Evolutionary conservation across 768 basidiomycete genomes (phyloP).

Genomic region (Phylloporus arenicola): DNA sequence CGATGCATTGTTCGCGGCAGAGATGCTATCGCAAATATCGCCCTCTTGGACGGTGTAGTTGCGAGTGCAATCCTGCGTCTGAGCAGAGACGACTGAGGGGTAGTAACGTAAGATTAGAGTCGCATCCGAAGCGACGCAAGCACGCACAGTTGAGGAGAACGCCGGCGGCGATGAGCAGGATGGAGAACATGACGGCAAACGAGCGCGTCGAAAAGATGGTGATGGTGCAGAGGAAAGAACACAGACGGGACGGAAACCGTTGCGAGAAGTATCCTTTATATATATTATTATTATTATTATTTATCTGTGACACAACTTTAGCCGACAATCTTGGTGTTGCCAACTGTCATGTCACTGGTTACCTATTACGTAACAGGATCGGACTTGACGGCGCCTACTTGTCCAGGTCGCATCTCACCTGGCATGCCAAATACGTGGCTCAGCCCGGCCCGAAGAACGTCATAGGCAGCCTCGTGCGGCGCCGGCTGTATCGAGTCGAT

Average conservation of each 20-base stretch:
- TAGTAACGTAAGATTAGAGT: conserved; percentile 4
- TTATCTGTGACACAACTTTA: neutral
- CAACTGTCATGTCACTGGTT: no score
- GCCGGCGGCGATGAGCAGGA: conserved; percentile 41
- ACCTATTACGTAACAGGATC: conserved; percentile 13
- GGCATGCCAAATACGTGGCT: conserved; percentile 20
- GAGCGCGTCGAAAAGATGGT: conserved; percentile 13
- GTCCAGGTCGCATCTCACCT: neutral
- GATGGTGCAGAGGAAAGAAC: conserved; percentile 1
- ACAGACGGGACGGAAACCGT: neutral
- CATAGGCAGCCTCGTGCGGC: conserved; percentile 66
- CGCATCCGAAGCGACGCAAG: neutral
- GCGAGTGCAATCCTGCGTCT: conserved; percentile 43
- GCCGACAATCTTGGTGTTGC: no score
- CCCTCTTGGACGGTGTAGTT: conserved; percentile 53
- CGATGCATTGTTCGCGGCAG: conserved; percentile 54
- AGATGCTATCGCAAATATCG: conserved; percentile 71
- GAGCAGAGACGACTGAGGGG: conserved; percentile 21
- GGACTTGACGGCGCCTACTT: conserved; percentile 1
- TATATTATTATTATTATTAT: no score
- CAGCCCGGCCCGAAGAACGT: conserved; percentile 44
- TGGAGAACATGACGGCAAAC: conserved; percentile 36
- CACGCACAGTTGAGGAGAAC: conserved; percentile 39
- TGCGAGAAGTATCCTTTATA: neutral
- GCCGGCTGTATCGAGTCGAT: conserved; percentile 76